Conservation (phyloP, 352 stramenopile species). For the Elongisporangium anandrum region DNA sequence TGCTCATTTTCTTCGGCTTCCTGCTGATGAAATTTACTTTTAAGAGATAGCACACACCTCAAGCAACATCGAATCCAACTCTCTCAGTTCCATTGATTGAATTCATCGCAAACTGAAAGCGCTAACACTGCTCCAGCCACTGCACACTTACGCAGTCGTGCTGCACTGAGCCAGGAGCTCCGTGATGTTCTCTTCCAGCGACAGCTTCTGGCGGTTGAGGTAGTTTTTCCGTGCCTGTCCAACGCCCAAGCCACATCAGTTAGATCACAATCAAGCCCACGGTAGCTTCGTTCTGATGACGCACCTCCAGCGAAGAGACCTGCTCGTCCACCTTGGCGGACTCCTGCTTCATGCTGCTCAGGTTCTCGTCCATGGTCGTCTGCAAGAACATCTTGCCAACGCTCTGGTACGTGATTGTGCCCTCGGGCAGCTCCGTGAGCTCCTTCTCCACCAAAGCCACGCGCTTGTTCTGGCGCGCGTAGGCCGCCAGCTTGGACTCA, state of each 20-base stretch:
- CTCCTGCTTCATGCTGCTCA: slow-evolving; percentile 47
- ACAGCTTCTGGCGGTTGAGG: slow-evolving; percentile 71
- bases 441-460: slow-evolving; percentile 70
- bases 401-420: slow-evolving; percentile 65
- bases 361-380: slow-evolving; percentile 51
- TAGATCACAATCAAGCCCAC: neutral
- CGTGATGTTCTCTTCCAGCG: slow-evolving; percentile 79
- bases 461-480: slow-evolving; percentile 69
- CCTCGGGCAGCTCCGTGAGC: slow-evolving; percentile 51
- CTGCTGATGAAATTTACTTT: too few relatives aligned
- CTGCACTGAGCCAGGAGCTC: slow-evolving; percentile 75
- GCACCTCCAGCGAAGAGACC: slow-evolving; percentile 64
- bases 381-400: slow-evolving; percentile 85
- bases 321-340: slow-evolving; percentile 58
- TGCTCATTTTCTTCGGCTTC: too few relatives aligned
- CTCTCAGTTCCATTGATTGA: neutral
- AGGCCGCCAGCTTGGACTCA: slow-evolving; percentile 58
- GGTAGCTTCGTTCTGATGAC: neutral
- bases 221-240: slow-evolving; percentile 72
- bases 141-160: slow-evolving; percentile 4
- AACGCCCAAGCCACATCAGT: neutral
- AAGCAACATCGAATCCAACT: neutral
- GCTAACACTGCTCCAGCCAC: neutral
- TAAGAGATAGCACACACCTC: too few relatives aligned
- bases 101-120: neutral